Conservation (phyloP, 116 monocot genomes). For the Papilionanthe hybrid region DNA sequence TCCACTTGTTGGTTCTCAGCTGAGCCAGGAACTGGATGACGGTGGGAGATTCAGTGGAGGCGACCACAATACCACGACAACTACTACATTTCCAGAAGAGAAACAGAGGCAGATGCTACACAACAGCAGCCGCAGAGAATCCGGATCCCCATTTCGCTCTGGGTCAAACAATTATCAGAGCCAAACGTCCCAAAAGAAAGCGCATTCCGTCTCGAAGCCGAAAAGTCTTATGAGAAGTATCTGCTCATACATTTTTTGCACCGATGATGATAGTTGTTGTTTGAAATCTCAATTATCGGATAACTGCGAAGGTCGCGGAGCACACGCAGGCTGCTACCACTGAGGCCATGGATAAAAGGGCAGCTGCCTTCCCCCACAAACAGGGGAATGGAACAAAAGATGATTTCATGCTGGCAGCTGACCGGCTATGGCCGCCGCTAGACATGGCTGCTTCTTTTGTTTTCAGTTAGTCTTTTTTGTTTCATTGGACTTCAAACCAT, state of each 20-base stretch:
- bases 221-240: not conserved
- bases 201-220: not conserved
- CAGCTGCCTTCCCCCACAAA: not conserved
- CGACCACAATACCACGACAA: not conserved
- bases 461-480: not conserved
- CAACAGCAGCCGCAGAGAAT: not conserved
- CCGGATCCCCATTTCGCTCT: too few species aligned
- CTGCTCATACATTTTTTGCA: not conserved
- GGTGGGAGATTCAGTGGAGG: not conserved
- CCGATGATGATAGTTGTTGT: constrained; percentile 7
- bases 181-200: not conserved
- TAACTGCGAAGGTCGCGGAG: not conserved
- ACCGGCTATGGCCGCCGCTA: not conserved
- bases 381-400: constrained; percentile 1
- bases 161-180: not conserved
- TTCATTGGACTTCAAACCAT: too few species aligned
- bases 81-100: not conserved
- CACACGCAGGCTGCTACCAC: constrained; percentile 1
- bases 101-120: not conserved
- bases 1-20: constrained; percentile 21
- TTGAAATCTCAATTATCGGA: not conserved
- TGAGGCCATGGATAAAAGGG: not conserved
- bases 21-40: constrained; percentile 38
- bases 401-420: constrained; percentile 4
- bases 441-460: not conserved